These are phyloP conservation scores for Xylariomycetidae sp. DNA, from an alignment of 2,329 filamentous ascomycete genomes.

Conservation along the genomic window DNA sequence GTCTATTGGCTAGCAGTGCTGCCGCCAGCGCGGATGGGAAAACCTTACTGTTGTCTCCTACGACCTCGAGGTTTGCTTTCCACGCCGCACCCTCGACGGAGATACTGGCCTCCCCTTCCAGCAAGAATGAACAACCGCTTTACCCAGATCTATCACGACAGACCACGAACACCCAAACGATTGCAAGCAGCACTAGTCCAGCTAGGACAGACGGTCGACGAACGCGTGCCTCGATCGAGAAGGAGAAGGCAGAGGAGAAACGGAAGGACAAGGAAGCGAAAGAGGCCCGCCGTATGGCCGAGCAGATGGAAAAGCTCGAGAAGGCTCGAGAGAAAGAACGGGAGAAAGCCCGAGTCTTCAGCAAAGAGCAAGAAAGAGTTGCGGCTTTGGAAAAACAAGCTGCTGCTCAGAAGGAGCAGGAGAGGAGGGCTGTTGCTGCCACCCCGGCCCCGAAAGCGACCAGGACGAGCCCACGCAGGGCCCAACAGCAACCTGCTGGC, in stretches of 20 bases:
- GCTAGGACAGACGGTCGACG: slow-evolving; percentile 37
- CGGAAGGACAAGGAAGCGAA: slow-evolving; percentile 55
- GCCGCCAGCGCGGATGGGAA: slow-evolving; percentile 58
- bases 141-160: slow-evolving; percentile 43
- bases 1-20: slow-evolving; percentile 73
- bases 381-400: slow-evolving; percentile 15
- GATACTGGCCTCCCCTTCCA: slow-evolving; percentile 30
- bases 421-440: slow-evolving; percentile 26
- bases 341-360: slow-evolving; percentile 57
- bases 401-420: slow-evolving; percentile 11
- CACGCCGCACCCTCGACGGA: slow-evolving; percentile 43
- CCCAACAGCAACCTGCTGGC: slow-evolving; percentile 25
- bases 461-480: slow-evolving; percentile 48
- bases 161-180: slow-evolving; percentile 22
- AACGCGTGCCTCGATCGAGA: slow-evolving; percentile 53
- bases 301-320: slow-evolving; percentile 57
- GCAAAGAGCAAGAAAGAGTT: slow-evolving; percentile 37
- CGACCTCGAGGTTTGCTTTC: slow-evolving; percentile 38
- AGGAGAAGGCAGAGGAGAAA: slow-evolving; percentile 57
- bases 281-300: slow-evolving; percentile 54
- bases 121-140: slow-evolving; percentile 28
- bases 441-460: slow-evolving; percentile 37
- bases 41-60: slow-evolving; percentile 49
- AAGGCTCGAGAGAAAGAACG: slow-evolving; percentile 65
- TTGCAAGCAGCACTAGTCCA: slow-evolving; percentile 35